A percentile compares a stretch with the other conserved stretches of the same genome.
Evolutionary conservation across 768 basidiomycete genomes (phyloP).

Genomic region (Tulasnella sp.): DNA sequence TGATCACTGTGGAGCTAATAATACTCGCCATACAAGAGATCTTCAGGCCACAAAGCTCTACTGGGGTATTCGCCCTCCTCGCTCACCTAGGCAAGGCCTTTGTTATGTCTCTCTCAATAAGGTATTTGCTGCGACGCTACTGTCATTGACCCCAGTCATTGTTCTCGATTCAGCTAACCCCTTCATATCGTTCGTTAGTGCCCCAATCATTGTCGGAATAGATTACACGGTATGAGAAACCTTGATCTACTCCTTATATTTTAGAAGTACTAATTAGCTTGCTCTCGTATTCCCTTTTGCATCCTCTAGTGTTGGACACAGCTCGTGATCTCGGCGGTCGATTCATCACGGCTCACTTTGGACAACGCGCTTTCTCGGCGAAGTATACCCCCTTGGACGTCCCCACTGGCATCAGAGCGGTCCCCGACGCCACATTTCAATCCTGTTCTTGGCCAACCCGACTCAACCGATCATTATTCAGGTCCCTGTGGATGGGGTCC

Average conservation of each 20-base stretch:
- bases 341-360: background rate
- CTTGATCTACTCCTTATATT: too few relatives aligned
- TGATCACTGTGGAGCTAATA: too few relatives aligned
- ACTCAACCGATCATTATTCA: background rate
- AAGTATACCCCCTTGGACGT: too few relatives aligned
- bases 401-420: background rate
- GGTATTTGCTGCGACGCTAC: background rate
- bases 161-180: too few relatives aligned
- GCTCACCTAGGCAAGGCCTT: background rate
- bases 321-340: constrained; percentile 11
- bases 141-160: background rate
- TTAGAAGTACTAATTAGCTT: too few relatives aligned
- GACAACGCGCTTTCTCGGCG: background rate
- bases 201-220: background rate
- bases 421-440: background rate
- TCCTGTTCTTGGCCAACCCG: constrained; percentile 9
- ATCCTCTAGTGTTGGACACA: background rate
- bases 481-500: too few relatives aligned
- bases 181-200: background rate
- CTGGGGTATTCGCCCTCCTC: constrained; percentile 10
- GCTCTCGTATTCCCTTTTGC: too few relatives aligned
- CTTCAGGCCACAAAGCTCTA: constrained; percentile 3
- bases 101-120: constrained; percentile 2
- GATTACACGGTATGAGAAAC: background rate
- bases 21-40: background rate